Evolutionary conservation across 768 basidiomycete genomes (phyloP), one percentile per base, ranked within the genome.

Genomic region (Lactifluus rugatus): DNA sequence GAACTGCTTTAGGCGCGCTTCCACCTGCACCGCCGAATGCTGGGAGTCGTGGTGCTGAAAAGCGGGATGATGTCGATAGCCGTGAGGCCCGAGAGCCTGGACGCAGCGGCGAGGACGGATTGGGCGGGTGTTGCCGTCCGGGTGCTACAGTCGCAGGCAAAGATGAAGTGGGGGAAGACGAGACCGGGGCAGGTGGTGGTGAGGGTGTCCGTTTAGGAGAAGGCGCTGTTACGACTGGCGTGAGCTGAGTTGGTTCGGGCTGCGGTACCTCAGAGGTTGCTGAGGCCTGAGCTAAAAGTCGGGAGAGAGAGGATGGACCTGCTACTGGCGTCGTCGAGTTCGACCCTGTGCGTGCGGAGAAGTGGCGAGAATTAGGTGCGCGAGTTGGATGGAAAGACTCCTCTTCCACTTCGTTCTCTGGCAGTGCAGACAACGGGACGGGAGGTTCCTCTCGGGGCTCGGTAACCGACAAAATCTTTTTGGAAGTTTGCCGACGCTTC

Each of bases 261-360:
- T 41, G 42, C 7, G 23, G 67, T 59, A 23, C 64, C 64, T 64
- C 84, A 80, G 23, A 34, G 3, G 75, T 67, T 19, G 76, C 26
- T 14, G 61, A 71, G 4, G 89, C 89, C 65, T 91, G 89, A 0
- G 89, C 89, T 23, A 91, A 74, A 3, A 92, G 73, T 26, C 87
- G 81, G 14, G 89, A 90, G 59, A 92, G 74, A 2, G 88, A 89
- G 6, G 89, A 90, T 1, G 85, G 87, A 11, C 87, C 84, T 5
- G 82, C 83, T 13, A 77, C 74, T 5, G 85, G 83, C 8, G 84
- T 82, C n/a, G 86, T 83, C 14, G 85, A 85, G 62, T 80, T 83
- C 19, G 85, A 74, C 44, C 88, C 79, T 5, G 78, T 71, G 11
- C 87, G 81, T 17, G 53, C 34, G 11, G 83, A 81, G 65, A 87